Evolutionary conservation across 495 filamentous ascomycete species (phyloP).

Genomic region (Acidomyces sp.): DNA sequence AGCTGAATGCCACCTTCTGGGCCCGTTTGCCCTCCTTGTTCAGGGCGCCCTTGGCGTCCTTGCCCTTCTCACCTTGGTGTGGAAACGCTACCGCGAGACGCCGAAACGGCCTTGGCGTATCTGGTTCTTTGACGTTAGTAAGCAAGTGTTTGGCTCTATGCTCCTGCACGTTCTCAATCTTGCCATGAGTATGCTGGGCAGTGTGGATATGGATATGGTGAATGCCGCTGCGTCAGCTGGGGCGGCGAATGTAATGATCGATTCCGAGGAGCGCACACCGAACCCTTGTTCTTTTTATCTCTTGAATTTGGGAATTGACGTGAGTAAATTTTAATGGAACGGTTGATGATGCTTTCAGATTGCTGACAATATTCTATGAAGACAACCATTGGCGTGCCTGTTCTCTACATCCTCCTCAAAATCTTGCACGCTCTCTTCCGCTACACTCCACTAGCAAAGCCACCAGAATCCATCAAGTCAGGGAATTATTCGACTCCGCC

Average conservation of each 20-base stretch:
- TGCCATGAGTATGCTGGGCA: slow-evolving; percentile 90
- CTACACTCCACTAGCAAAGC: slow-evolving; percentile 66
- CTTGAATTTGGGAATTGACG: slow-evolving; percentile 86
- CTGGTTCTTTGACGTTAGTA: slow-evolving; percentile 93
- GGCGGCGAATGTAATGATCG: background rate
- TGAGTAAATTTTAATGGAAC: slow-evolving; percentile 41
- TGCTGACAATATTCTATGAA: slow-evolving; percentile 28
- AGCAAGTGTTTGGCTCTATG: slow-evolving; percentile 90
- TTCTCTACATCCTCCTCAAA: slow-evolving; percentile 75
- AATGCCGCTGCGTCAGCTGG: slow-evolving; percentile 25
- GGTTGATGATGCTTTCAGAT: background rate
- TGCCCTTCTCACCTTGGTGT: slow-evolving; percentile 75
- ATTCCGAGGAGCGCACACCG: slow-evolving; percentile 30
- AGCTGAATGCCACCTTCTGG: slow-evolving; percentile 71
- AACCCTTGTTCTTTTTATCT: slow-evolving; percentile 97
- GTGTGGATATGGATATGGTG: slow-evolving; percentile 37
- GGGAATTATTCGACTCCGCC: slow-evolving; percentile 87
- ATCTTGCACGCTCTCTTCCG: slow-evolving; percentile 56
- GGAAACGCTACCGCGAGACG: slow-evolving; percentile 81
- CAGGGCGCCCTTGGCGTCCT: slow-evolving; percentile 77
- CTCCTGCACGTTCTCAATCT: slow-evolving; percentile 86
- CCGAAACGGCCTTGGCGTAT: slow-evolving; percentile 86
- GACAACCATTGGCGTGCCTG: slow-evolving; percentile 91
- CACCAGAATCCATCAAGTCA: slow-evolving; percentile 73
- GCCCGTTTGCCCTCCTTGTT: slow-evolving; percentile 75